Percentiles rank a stretch among this genome's conserved stretches.
Conservation (phyloP, 352 stramenopile species). For the Plasmopara muralis region DNA sequence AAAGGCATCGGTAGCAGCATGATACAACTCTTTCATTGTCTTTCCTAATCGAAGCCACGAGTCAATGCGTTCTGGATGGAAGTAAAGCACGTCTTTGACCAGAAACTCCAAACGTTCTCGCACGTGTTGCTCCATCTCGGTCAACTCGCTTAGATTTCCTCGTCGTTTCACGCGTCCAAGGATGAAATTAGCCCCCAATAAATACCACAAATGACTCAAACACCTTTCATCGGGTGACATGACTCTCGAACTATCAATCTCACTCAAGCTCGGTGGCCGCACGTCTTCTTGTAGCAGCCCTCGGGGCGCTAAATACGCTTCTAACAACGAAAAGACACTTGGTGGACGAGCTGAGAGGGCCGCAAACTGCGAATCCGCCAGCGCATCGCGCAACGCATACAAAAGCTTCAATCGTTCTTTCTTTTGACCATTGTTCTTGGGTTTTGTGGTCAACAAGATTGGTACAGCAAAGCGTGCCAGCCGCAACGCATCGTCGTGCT, state of each 20-base stretch:
- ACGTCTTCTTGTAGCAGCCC: slow-evolving; percentile 28
- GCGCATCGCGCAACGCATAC: slow-evolving; percentile 40
- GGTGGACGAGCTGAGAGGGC: slow-evolving; percentile 12
- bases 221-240: slow-evolving; percentile 21
- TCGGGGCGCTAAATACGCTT: slow-evolving; percentile 33
- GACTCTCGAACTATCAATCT: neutral
- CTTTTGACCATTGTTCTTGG: slow-evolving; percentile 68
- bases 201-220: slow-evolving; percentile 62
- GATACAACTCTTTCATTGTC: slow-evolving; percentile 66
- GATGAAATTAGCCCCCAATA: slow-evolving; percentile 69
- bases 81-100: slow-evolving; percentile 55
- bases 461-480: slow-evolving; percentile 53
- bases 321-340: slow-evolving; percentile 12
- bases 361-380: slow-evolving; percentile 23
- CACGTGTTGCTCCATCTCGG: slow-evolving; percentile 51
- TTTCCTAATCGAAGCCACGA: slow-evolving; percentile 63
- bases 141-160: slow-evolving; percentile 50
- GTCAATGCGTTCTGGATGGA: slow-evolving; percentile 48
- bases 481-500: slow-evolving; percentile 22
- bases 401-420: slow-evolving; percentile 68
- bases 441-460: slow-evolving; percentile 42
- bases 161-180: slow-evolving; percentile 48
- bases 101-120: slow-evolving; percentile 53
- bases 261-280: slow-evolving; percentile 11
- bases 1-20: slow-evolving; percentile 55